Conservation (phyloP, 371 early-diverging fungal genomes). For the Fennellomyces sp. region DNA sequence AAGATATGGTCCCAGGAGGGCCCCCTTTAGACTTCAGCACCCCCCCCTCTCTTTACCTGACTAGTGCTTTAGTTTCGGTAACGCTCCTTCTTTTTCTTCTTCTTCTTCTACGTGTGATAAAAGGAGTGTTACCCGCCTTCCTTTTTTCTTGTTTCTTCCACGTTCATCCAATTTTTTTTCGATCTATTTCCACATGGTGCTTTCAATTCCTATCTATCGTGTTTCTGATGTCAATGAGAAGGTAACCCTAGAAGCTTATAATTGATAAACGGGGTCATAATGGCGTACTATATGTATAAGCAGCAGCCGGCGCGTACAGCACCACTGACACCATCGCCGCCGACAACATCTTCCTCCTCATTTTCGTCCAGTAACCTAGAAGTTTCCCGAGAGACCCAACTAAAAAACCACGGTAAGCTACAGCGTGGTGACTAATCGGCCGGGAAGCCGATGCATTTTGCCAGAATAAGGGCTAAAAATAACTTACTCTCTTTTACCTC, state of each 20-base stretch:
- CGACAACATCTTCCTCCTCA: neutral
- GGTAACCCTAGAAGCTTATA: neutral
- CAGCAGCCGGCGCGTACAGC: neutral
- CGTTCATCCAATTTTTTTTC: neutral
- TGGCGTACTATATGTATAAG: too few relatives aligned
- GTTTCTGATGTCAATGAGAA: neutral
- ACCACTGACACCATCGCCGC: neutral
- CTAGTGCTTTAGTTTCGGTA: neutral
- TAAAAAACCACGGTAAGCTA: neutral
- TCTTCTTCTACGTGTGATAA: neutral
- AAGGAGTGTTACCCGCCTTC: neutral
- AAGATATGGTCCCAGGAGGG: neutral
- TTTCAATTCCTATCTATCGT: conserved; percentile 2
- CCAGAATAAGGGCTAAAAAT: neutral
- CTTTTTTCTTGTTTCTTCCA: neutral
- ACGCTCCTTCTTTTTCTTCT: neutral
- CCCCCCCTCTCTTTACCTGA: neutral
- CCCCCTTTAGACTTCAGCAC: neutral
- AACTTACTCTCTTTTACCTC: neutral
- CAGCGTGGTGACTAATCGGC: neutral
- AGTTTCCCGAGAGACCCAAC: neutral
- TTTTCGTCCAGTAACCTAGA: neutral
- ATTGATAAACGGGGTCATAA: neutral
- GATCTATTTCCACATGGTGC: neutral
- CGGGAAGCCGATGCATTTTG: neutral